These are phyloP conservation scores for Coniochaeta sp. DNA, from an alignment of 2,329 filamentous ascomycete genomes.

Conservation along the genomic window DNA sequence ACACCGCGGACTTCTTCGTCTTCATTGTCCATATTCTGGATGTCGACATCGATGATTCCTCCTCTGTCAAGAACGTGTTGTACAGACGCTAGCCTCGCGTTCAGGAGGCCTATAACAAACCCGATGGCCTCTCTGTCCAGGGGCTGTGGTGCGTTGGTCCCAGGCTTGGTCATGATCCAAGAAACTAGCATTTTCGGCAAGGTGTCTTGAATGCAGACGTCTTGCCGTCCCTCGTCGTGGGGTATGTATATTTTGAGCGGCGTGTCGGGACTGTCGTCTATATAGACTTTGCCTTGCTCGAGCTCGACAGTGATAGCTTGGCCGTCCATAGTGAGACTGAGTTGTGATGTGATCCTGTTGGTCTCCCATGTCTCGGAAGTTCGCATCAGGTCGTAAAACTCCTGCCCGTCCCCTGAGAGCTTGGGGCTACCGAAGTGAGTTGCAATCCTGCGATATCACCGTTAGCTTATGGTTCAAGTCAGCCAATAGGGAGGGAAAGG, in stretches of 20 bases:
- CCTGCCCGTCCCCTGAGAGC: constrained; percentile 3
- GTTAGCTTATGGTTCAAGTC: background rate
- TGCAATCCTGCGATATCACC: constrained; percentile 17
- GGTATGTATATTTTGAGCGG: constrained; percentile 26
- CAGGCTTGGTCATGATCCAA: constrained; percentile 26
- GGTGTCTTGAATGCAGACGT: constrained; percentile 17
- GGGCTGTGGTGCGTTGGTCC: constrained; percentile 4
- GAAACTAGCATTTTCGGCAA: constrained; percentile 20
- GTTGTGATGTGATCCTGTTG: constrained; percentile 18
- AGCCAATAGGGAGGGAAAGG: background rate
- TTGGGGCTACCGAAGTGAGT: constrained; percentile 18
- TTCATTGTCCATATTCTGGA: background rate
- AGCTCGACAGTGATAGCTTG: constrained; percentile 9
- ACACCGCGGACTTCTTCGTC: background rate
- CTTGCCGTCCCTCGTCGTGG: constrained; percentile 14
- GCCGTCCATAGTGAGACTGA: constrained; percentile 20
- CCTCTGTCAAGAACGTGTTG: background rate
- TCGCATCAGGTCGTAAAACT: constrained; percentile 16
- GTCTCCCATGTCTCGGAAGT: constrained; percentile 20
- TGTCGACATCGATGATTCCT: background rate
- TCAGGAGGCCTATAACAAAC: constrained; percentile 1
- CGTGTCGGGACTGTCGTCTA: constrained; percentile 15
- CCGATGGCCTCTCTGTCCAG: background rate
- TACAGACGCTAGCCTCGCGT: background rate
- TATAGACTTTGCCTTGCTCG: constrained; percentile 15